These are phyloP conservation scores for Wickerhamomyces bisporus DNA, from an alignment of 805 yeast genomes.

Conservation along the genomic window DNA sequence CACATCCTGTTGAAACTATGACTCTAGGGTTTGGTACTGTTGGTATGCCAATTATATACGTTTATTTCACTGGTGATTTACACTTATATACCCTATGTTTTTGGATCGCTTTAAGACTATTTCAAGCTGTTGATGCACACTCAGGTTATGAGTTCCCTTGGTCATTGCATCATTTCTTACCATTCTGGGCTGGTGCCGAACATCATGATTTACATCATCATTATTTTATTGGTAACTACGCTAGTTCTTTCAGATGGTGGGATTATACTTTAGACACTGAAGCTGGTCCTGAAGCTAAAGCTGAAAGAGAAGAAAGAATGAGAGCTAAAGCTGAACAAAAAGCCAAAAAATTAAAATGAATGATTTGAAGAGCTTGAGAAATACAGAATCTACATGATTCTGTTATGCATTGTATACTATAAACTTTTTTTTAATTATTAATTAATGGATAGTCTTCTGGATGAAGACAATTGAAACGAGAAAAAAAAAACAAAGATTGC, in stretches of 20 bases:
- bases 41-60: slow-evolving; percentile 87
- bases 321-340: slow-evolving; percentile 25
- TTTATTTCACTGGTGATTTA: slow-evolving; percentile 65
- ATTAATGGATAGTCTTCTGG: too few relatives aligned
- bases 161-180: slow-evolving; percentile 87
- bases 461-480: too few relatives aligned
- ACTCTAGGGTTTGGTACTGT: slow-evolving; percentile 93
- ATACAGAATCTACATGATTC: too few relatives aligned
- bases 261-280: slow-evolving; percentile 85
- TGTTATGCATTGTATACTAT: too few relatives aligned
- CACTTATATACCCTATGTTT: slow-evolving; percentile 85
- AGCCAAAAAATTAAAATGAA: slow-evolving; percentile 5
- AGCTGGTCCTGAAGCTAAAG: slow-evolving; percentile 78
- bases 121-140: slow-evolving; percentile 97
- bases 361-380: too few relatives aligned
- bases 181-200: slow-evolving; percentile 98
- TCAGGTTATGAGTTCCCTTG: slow-evolving; percentile 98
- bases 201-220: slow-evolving; percentile 98
- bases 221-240: slow-evolving; percentile 91
- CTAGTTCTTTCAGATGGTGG: slow-evolving; percentile 96
- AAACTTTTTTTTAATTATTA: background rate
- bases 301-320: slow-evolving; percentile 64
- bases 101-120: slow-evolving; percentile 84
- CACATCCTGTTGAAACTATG: slow-evolving; percentile 92
- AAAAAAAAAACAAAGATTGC: too few relatives aligned